phyloP scores from a whole-genome alignment of 257 asterid species.

The Lycium barbarum region DNA sequence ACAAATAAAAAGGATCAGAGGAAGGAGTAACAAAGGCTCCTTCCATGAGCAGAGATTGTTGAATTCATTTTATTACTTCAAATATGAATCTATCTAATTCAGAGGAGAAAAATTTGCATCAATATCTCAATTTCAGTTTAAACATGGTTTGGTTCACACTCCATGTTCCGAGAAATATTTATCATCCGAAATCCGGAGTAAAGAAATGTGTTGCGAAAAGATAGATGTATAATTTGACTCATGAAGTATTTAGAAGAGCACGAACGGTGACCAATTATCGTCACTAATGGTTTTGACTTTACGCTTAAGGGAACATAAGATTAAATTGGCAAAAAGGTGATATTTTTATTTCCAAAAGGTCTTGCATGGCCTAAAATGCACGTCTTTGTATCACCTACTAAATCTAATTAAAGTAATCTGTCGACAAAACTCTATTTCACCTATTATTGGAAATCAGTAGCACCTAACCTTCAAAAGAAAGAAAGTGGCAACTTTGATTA shows the following conservation, averaged over 20 bases:
- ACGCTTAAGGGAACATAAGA: not conserved
- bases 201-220: too few species aligned
- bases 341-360: not conserved
- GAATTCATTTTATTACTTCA: not conserved
- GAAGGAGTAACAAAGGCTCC: not conserved
- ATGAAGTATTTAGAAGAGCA: not conserved
- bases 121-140: not conserved
- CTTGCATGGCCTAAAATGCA: slow-evolving; percentile 4
- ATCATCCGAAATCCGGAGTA: too few species aligned
- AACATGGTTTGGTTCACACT: not conserved
- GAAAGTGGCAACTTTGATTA: slow-evolving; percentile 30
- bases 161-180: too few species aligned
- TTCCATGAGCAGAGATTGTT: not conserved
- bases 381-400: not conserved
- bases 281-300: not conserved
- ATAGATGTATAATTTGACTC: not conserved
- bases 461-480: not conserved
- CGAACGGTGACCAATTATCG: not conserved
- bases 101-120: not conserved
- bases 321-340: not conserved
- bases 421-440: not conserved
- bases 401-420: not conserved
- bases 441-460: not conserved
- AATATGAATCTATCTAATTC: not conserved
- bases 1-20: too few species aligned